A percentile compares a stretch with the other conserved stretches of the same genome.
These are phyloP conservation scores for Trifolium repens DNA, from an alignment of 306 rosid genomes.

Conservation along the genomic window DNA sequence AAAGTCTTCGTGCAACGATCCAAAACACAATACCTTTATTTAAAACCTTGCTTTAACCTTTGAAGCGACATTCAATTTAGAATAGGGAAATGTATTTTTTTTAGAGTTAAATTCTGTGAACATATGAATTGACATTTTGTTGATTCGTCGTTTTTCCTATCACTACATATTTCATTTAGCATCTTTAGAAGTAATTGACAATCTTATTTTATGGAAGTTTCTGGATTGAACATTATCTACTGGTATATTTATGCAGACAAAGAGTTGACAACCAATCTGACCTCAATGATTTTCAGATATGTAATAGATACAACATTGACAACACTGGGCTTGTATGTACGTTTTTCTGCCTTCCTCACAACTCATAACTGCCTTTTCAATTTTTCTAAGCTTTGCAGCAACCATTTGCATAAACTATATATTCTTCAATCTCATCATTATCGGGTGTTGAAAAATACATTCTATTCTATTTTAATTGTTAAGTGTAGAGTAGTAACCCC, in stretches of 20 bases:
- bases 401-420: slow-evolving; percentile 30
- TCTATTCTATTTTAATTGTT: too few relatives aligned
- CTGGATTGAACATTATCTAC: slow-evolving; percentile 19
- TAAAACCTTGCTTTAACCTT: not conserved
- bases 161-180: not conserved
- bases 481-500: too few relatives aligned
- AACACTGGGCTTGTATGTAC: slow-evolving; percentile 93
- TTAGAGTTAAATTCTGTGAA: not conserved
- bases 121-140: not conserved
- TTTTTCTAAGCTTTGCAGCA: slow-evolving; percentile 18
- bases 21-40: too few relatives aligned
- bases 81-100: not conserved
- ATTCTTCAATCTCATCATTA: not conserved
- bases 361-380: not conserved
- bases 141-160: slow-evolving; percentile 18
- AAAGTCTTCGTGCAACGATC: too few relatives aligned
- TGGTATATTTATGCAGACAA: slow-evolving; percentile 60
- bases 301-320: slow-evolving; percentile 80
- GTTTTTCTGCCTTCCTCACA: slow-evolving; percentile 45
- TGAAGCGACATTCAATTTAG: not conserved
- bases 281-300: slow-evolving; percentile 79
- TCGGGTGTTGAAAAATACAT: too few relatives aligned
- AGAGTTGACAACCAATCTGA: slow-evolving; percentile 63
- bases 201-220: slow-evolving; percentile 14
- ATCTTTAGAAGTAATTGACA: slow-evolving; percentile 14